Evolutionary conservation across 2,329 filamentous ascomycete genomes (phyloP).

Genomic region (Fusarium lateritium): DNA sequence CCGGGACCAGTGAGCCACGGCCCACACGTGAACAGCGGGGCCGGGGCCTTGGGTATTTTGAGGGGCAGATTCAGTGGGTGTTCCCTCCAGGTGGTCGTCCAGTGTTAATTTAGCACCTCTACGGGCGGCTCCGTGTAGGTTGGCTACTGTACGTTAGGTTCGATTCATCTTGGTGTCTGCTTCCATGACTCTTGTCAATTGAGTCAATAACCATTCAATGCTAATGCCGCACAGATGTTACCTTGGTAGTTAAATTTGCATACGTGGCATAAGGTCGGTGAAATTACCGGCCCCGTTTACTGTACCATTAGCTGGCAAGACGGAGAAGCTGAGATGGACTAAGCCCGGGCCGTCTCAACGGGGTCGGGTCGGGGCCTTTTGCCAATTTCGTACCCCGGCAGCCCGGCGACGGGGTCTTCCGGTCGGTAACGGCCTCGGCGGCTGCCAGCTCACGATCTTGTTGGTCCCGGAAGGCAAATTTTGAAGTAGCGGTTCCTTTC

Average conservation of each 20-base stretch:
- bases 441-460: neutral
- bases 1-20: slow-evolving; percentile 29
- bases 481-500: neutral
- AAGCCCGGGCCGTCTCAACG: slow-evolving; percentile 36
- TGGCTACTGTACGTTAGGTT: slow-evolving; percentile 13
- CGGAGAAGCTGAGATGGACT: slow-evolving; percentile 23
- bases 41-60: neutral
- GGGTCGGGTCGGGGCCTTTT: slow-evolving; percentile 35
- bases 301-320: slow-evolving; percentile 18
- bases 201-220: neutral
- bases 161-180: slow-evolving; percentile 9
- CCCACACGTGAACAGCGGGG: slow-evolving; percentile 27
- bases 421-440: slow-evolving; percentile 33
- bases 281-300: slow-evolving; percentile 14
- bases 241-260: slow-evolving; percentile 7
- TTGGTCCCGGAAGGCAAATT: neutral
- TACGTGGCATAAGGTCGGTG: slow-evolving; percentile 27
- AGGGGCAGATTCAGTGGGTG: slow-evolving; percentile 22
- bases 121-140: neutral
- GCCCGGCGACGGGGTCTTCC: slow-evolving; percentile 13
- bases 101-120: slow-evolving; percentile 24
- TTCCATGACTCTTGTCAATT: slow-evolving; percentile 31
- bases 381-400: slow-evolving; percentile 30
- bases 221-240: neutral
- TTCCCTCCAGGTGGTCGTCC: slow-evolving; percentile 8